Base-by-base conservation (phyloP, 2,329 filamentous ascomycete species). In the Chrysoporthe puriensis region DNA sequence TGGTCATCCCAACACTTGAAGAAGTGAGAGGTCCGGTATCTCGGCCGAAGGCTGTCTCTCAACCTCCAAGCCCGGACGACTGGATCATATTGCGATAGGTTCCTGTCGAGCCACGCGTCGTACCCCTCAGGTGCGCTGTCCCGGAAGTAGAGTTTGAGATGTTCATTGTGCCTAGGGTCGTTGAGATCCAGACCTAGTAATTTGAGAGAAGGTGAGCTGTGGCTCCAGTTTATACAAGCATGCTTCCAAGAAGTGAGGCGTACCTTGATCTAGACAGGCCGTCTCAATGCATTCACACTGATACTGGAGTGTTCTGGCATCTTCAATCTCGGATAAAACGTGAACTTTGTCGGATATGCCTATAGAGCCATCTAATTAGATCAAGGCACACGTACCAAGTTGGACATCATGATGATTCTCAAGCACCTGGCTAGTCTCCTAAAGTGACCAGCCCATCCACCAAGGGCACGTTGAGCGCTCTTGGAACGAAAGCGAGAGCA, bases 221-320 rank as follows among this genome's bases (percentile, higher is more conserved):
- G 62, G 60, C 57, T 50, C 21, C 54, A 43, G 21, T 57, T 62
- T 40, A 9, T 40, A 21, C 50, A 59, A 62, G 50, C 36, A 26
- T 32, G 40, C 13, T n/a, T 50, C 26, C 62, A 52, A 34, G 43
- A 16, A 52, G 50, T 46, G 21, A 26, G 56, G 73, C 80, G 59
- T 79, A 84, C 82, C 82, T 76, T 81, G 77, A 21, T 83, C 81
- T 69, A 85, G 74, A 72, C 85, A 84, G 66, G 81, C 82, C 63
- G 79, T 79, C 73, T 88, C 85, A 65, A 88, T 82, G 74, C 84
- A 86, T 76, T 88, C 86, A 76, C 85, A 87, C 71, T 83, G 83
- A 72, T 88, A 86, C 74, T 88, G 86, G 64, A 88, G 76, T 48
- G 81, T 79, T 66, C 86, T 81, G 36, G 86, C 86, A 74, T 88